phyloP scores from a whole-genome alignment of 2,329 filamentous ascomycete species.

The Chaetomiaceae sp. region DNA sequence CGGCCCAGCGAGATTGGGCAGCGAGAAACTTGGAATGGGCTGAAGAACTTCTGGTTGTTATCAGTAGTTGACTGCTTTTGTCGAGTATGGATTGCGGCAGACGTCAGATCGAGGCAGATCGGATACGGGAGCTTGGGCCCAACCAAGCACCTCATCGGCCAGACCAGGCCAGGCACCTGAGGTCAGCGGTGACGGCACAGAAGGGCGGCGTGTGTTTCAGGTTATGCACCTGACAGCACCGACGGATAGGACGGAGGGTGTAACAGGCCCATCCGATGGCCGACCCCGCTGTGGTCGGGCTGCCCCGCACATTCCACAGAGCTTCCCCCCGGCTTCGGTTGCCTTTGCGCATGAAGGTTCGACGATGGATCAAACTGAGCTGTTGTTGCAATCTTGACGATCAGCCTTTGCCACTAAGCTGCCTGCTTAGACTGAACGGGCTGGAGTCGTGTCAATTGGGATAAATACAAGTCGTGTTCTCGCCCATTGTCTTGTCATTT shows the following conservation, averaged over 20 bases:
- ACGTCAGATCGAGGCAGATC: no score
- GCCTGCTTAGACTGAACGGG: neutral
- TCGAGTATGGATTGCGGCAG: no score
- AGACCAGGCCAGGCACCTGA: neutral
- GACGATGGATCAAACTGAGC: conserved; percentile 10
- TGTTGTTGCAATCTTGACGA: conserved; percentile 4
- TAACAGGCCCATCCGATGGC: no score
- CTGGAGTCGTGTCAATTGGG: neutral
- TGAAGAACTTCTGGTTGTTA: neutral
- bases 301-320: neutral
- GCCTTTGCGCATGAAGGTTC: conserved; percentile 5
- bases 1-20: neutral
- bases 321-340: no score
- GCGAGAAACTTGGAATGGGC: neutral
- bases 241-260: neutral
- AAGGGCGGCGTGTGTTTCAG: conserved; percentile 12
- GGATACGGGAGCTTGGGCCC: neutral
- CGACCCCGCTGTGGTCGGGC: neutral
- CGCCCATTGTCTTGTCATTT: neutral
- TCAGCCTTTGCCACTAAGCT: conserved; percentile 9
- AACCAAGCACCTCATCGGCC: neutral
- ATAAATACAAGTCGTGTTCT: neutral
- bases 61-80: neutral
- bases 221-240: conserved; percentile 7
- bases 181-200: neutral